Base-by-base conservation (phyloP, 176 grass and related monocot genomes). In the Ensete glaucum region DNA sequence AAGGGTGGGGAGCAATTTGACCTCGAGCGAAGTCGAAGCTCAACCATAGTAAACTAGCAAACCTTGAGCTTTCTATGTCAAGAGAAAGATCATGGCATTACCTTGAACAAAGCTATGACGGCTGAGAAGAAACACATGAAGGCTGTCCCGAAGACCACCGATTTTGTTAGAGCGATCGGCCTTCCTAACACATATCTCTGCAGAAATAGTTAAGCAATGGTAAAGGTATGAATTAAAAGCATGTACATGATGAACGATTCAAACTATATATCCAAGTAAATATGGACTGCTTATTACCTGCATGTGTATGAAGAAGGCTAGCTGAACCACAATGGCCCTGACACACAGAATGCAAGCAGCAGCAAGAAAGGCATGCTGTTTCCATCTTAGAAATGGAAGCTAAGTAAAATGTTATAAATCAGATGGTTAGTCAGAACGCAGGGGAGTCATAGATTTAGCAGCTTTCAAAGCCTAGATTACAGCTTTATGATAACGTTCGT, bases 51-150 rank as follows among this genome's bases (percentile, higher is more conserved):
- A 29, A 29, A 29, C 29, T 29, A 29, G 29, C 20, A 49, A 16
- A 50, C 43, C 26, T 13, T 76, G 49, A 23, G 23, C 27, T 54
- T 24, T 52, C 67, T 49, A 1, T 16, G 34, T 5, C 17, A 52
- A 7, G 6, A 24, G n/a, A 21, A 21, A 56, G 20, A 29, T 27
- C 2, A 17, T 58, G 56, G 53, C 74, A 17, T 62, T 83, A 97
- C 90, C 88, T 97, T 97, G 72, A 93, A 93, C 74, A 97, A 65
- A 51, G 94, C 90, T 87, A 93, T 93, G 53, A 97, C 94, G 60
- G 82, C 66, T 66, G 90, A 83, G 85, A 97, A 97, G 69, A 89
- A 93, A 73, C 88, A 93, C 90, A 97, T 93, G 76, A 97, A 93
- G 16, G 71, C 74, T 59, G 87, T 97, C 29, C 85, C 94, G 72